phyloP scores from a whole-genome alignment of 139 green algal species.

The Volvox reticuliferus region DNA sequence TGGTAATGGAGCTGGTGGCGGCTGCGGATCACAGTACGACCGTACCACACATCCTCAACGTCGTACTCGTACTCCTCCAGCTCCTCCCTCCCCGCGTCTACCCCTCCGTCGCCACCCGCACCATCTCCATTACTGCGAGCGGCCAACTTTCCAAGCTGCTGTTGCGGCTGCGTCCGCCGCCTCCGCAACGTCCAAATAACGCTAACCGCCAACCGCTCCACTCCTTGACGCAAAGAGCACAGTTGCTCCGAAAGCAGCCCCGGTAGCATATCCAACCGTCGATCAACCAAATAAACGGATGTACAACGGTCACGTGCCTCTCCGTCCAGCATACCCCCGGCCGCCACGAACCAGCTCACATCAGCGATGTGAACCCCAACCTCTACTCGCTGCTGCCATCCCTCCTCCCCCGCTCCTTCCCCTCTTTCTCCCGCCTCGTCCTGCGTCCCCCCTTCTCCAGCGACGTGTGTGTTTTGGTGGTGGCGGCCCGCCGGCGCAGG shows the following conservation, averaged over 20 bases:
- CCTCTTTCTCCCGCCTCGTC: neutral
- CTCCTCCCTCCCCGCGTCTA: neutral
- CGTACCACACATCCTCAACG: constrained; percentile 71
- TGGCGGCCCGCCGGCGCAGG: neutral
- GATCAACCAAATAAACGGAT: constrained; percentile 71
- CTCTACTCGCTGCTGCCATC: constrained; percentile 50
- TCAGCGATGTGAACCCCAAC: constrained; percentile 79
- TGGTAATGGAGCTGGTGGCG: constrained; percentile 81
- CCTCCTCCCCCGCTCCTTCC: neutral
- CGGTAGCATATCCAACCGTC: constrained; percentile 75
- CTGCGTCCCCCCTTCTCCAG: neutral
- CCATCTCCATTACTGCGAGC: neutral
- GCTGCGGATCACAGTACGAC: constrained; percentile 73
- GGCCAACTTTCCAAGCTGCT: neutral
- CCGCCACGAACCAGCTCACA: constrained; percentile 69
- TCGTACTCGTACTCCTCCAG: constrained; percentile 23
- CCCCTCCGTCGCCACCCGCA: neutral
- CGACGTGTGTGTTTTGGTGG: neutral
- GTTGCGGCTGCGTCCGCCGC: constrained; percentile 1
- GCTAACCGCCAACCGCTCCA: constrained; percentile 73
- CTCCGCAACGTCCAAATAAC: constrained; percentile 73
- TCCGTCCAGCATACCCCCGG: constrained; percentile 62
- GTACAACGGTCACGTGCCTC: constrained; percentile 68
- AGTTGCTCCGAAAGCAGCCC: constrained; percentile 75
- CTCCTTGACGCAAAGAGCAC: constrained; percentile 66